Evolutionary conservation across 352 stramenopile species (phyloP).

Genomic region (Plasmopara viticola): DNA sequence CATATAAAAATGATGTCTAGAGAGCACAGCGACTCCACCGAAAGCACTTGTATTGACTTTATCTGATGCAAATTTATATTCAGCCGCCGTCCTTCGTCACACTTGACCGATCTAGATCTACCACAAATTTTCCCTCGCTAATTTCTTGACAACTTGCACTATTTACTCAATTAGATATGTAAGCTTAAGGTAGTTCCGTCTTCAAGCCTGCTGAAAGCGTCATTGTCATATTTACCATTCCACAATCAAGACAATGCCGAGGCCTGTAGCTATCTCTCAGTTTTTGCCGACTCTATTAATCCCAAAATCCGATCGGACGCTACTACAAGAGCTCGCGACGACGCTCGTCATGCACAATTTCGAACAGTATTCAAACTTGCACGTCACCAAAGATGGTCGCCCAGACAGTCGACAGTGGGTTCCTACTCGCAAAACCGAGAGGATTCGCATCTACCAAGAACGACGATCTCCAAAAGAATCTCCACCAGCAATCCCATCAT

Average conservation of each 20-base stretch:
- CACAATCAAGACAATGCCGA: constrained; percentile 19
- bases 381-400: constrained; percentile 22
- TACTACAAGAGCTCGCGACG: constrained; percentile 20
- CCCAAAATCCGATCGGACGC: constrained; percentile 14
- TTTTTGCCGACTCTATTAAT: constrained; percentile 26
- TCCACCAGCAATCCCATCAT: constrained; percentile 18
- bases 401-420: constrained; percentile 27
- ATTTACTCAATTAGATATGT: too few species aligned
- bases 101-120: not conserved
- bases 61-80: not conserved
- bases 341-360: constrained; percentile 28
- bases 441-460: constrained; percentile 30
- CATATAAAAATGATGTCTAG: too few species aligned
- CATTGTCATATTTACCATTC: not conserved
- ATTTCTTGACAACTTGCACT: not conserved
- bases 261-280: constrained; percentile 19
- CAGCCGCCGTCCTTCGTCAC: not conserved
- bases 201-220: not conserved
- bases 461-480: constrained; percentile 1
- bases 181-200: too few species aligned
- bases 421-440: constrained; percentile 18
- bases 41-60: not conserved
- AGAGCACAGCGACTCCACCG: not conserved
- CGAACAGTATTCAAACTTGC: constrained; percentile 25
- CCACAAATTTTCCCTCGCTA: not conserved